Percentiles rank a stretch among this genome's conserved stretches.
Conservation (phyloP, 176 grass and related monocot genomes). For the Juncus inflexus region DNA sequence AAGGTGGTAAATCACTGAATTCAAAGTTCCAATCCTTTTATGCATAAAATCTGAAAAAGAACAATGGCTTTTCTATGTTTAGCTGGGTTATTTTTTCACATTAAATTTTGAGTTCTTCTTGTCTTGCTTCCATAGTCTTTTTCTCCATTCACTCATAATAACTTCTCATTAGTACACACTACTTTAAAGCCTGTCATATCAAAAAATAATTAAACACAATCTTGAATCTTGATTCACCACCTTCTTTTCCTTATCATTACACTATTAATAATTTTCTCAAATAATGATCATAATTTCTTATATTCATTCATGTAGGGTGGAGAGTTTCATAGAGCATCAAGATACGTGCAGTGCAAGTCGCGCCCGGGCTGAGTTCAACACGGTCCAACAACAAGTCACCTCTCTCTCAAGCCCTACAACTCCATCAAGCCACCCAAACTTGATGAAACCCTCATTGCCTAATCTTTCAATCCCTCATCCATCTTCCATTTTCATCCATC, state of each 20-base stretch:
- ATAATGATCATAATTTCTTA: neutral
- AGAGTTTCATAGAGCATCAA: slow-evolving; percentile 99
- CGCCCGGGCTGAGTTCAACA: slow-evolving; percentile 33
- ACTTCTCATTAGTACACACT: slow-evolving; percentile 1
- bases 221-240: too few relatives aligned
- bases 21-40: slow-evolving; percentile 23
- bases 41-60: slow-evolving; percentile 1
- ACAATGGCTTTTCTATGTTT: too few relatives aligned
- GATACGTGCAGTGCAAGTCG: slow-evolving; percentile 77
- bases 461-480: slow-evolving; percentile 18
- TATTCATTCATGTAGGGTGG: slow-evolving; percentile 43
- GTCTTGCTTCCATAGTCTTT: slow-evolving; percentile 9
- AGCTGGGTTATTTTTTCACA: too few relatives aligned
- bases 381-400: slow-evolving; percentile 21
- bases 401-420: neutral
- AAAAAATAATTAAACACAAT: too few relatives aligned
- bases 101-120: neutral
- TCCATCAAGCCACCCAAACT: neutral
- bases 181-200: neutral
- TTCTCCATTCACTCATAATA: slow-evolving; percentile 1
- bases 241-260: too few relatives aligned
- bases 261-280: too few relatives aligned
- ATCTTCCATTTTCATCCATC: neutral
- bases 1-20: slow-evolving; percentile 4
- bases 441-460: slow-evolving; percentile 8